A percentile compares a stretch with the other conserved stretches of the same genome.
Conservation (phyloP, 2,329 filamentous ascomycete genomes). For the Ophiosphaerella narmari region DNA sequence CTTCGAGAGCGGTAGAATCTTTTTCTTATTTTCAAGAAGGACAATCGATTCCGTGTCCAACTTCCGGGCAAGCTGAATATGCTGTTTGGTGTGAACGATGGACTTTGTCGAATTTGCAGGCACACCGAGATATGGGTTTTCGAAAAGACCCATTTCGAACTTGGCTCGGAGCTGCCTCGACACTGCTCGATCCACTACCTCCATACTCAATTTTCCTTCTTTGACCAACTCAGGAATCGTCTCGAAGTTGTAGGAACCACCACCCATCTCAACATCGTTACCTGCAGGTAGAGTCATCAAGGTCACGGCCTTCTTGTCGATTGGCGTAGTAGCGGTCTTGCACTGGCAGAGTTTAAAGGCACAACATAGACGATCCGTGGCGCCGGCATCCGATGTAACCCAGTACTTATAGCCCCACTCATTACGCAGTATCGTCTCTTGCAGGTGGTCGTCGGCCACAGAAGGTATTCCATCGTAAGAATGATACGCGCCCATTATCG, state of each 20-base stretch:
- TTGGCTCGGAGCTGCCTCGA: conserved; percentile 68
- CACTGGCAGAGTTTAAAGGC: conserved; percentile 67
- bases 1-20: conserved; percentile 67
- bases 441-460: conserved; percentile 66
- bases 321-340: conserved; percentile 49
- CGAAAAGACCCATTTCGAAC: conserved; percentile 72
- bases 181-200: conserved; percentile 68
- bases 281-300: conserved; percentile 68
- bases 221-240: conserved; percentile 68
- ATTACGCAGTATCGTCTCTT: conserved; percentile 68
- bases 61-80: conserved; percentile 64
- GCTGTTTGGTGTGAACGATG: conserved; percentile 65
- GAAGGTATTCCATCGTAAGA: conserved; percentile 74
- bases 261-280: conserved; percentile 77
- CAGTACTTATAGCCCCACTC: conserved; percentile 78
- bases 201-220: conserved; percentile 63
- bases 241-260: conserved; percentile 70
- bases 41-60: conserved; percentile 73
- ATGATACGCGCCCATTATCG: conserved; percentile 76
- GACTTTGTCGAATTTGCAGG: conserved; percentile 59
- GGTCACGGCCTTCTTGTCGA: conserved; percentile 69
- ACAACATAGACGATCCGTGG: conserved; percentile 68
- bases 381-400: conserved; percentile 69
- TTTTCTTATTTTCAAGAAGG: conserved; percentile 72
- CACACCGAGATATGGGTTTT: conserved; percentile 68